A percentile compares a stretch with the other conserved stretches of the same genome.
Conservation (phyloP, 352 stramenopile species). For the Paralagenidium karlingii region DNA sequence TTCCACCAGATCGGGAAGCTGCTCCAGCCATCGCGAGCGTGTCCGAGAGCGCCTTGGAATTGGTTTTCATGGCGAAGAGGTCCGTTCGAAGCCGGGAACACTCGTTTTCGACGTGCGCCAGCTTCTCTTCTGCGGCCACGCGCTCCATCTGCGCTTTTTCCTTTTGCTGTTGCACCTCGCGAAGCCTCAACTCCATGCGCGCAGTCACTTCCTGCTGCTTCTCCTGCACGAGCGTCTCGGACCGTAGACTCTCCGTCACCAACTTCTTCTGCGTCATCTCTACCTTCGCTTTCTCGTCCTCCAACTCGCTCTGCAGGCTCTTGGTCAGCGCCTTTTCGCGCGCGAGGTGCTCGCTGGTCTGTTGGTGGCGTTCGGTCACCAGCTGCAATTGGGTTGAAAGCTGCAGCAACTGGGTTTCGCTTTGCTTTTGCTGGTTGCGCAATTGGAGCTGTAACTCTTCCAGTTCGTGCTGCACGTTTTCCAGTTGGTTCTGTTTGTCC, state of each 20-base stretch:
- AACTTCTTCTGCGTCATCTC: conserved; percentile 53
- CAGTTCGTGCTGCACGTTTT: conserved; percentile 25
- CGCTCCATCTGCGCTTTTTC: conserved; percentile 43
- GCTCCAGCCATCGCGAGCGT: too few relatives aligned
- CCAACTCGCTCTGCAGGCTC: conserved; percentile 33
- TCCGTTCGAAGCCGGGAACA: conserved; percentile 38
- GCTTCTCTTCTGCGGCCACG: conserved; percentile 33
- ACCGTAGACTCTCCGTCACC: conserved; percentile 42
- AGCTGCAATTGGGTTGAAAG: conserved; percentile 7
- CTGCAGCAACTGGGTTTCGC: conserved; percentile 27
- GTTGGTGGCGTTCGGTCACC: conserved; percentile 18
- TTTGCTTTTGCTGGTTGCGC: conserved; percentile 33
- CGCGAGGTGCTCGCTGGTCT: conserved; percentile 23
- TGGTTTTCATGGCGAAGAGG: conserved; percentile 16
- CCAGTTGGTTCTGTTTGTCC: conserved; percentile 47
- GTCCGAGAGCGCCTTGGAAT: too few relatives aligned
- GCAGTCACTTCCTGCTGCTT: conserved; percentile 35
- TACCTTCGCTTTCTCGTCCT: conserved; percentile 58
- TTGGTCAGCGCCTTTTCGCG: conserved; percentile 30
- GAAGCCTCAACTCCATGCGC: conserved; percentile 25
- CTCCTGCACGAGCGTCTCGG: conserved; percentile 56
- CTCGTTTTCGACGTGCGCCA: conserved; percentile 50
- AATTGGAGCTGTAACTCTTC: conserved; percentile 45
- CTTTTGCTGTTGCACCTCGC: conserved; percentile 42
- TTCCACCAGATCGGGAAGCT: too few relatives aligned